These are phyloP conservation scores for Apiospora malaysiana DNA, from an alignment of 2,329 filamentous ascomycete genomes.

Conservation along the genomic window DNA sequence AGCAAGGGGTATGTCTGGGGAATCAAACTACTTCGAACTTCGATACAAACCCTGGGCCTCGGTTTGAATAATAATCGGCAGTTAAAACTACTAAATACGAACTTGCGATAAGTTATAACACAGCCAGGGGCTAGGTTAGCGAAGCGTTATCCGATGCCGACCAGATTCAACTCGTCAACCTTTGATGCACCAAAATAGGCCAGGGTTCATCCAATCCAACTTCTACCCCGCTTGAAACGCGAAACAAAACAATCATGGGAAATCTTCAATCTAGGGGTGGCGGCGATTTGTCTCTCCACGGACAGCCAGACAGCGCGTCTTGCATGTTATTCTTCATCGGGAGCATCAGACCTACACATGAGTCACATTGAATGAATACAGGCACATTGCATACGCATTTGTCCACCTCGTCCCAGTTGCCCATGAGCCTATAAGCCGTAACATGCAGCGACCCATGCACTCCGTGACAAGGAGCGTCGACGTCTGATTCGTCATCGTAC, in stretches of 20 bases:
- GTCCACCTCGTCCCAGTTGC: not conserved
- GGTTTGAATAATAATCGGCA: slow-evolving; percentile 1
- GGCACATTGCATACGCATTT: not conserved
- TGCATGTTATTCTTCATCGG: not conserved
- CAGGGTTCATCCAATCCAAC: not conserved
- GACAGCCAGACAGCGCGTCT: not conserved
- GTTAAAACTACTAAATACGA: not conserved
- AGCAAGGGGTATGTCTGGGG: not conserved
- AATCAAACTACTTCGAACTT: not conserved
- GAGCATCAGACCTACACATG: not conserved
- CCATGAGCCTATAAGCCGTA: not conserved
- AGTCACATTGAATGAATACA: not conserved
- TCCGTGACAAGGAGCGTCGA: not conserved
- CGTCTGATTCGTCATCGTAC: not conserved
- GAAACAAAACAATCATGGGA: not conserved
- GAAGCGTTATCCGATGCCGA: not conserved
- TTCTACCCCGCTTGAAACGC: slow-evolving; percentile 7
- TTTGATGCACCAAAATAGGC: not conserved
- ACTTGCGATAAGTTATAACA: not conserved
- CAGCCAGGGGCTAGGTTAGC: not conserved
- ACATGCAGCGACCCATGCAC: not conserved
- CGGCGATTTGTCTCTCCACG: not conserved
- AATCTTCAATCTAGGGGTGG: not conserved
- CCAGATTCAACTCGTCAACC: not conserved
- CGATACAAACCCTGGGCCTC: not conserved